A percentile compares a stretch with the other conserved stretches of the same genome.
These are phyloP conservation scores for Paulownia fortunei DNA, from an alignment of 257 asterid genomes.

Conservation along the genomic window DNA sequence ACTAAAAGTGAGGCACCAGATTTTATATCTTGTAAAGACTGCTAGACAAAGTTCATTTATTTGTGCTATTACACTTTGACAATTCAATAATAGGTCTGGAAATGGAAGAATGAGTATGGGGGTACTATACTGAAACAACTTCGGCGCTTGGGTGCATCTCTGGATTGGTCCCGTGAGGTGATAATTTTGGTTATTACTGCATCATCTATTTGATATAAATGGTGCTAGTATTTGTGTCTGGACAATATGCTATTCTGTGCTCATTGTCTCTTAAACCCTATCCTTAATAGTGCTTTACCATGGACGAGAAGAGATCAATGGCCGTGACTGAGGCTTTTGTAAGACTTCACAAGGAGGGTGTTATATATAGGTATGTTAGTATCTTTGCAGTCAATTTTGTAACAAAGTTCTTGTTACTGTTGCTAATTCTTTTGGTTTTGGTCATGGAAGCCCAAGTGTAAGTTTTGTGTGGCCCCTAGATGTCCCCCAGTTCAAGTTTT, in stretches of 20 bases:
- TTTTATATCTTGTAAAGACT: background rate
- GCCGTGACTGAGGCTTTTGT: constrained; percentile 89
- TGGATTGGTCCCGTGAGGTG: constrained; percentile 83
- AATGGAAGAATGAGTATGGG: constrained; percentile 71
- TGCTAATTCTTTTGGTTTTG: background rate
- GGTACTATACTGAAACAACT: constrained; percentile 71
- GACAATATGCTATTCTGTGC: background rate
- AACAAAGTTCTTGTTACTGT: background rate
- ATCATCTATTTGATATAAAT: background rate
- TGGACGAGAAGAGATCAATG: constrained; percentile 73
- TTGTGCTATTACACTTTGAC: background rate
- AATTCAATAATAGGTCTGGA: constrained; percentile 58
- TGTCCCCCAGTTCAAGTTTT: background rate
- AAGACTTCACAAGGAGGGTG: constrained; percentile 67
- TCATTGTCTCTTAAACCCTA: background rate
- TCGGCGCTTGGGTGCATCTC: constrained; percentile 73
- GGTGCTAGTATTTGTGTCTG: background rate
- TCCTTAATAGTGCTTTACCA: constrained; percentile 62
- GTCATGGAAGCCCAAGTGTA: background rate
- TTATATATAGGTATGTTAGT: constrained; percentile 63
- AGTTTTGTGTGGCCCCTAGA: background rate
- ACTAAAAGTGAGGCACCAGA: background rate
- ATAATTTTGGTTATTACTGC: background rate
- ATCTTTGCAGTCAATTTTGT: background rate
- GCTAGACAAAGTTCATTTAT: background rate